A percentile compares a stretch with the other conserved stretches of the same genome.
phyloP scores from a whole-genome alignment of 305 asterid species.

The Fraxinus nigra region DNA sequence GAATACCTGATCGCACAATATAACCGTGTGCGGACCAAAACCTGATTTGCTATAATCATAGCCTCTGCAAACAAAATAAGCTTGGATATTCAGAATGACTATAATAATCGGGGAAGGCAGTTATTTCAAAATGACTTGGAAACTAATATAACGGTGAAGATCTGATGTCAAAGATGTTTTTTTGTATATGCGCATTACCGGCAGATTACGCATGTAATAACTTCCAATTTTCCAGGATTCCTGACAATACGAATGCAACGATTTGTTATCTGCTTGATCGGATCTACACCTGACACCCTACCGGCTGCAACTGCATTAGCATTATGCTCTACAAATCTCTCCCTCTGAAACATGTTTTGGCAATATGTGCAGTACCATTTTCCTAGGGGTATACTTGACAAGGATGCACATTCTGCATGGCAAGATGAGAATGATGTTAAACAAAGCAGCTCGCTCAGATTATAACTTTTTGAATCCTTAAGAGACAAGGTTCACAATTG shows the following conservation, averaged over 20 bases:
- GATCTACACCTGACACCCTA: constrained; percentile 47
- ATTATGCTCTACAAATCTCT: constrained; percentile 41
- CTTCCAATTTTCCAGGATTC: constrained; percentile 49
- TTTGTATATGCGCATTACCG: constrained; percentile 30
- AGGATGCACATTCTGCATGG: constrained; percentile 56
- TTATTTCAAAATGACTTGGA: not conserved
- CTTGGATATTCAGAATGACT: not conserved
- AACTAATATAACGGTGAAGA: not conserved
- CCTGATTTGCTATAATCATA: constrained; percentile 58
- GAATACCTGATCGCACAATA: constrained; percentile 56
- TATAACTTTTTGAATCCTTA: not conserved
- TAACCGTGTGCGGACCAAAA: constrained; percentile 62
- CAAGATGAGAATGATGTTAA: not conserved
- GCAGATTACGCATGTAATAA: constrained; percentile 61
- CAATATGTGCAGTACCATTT: constrained; percentile 68
- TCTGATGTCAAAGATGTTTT: not conserved
- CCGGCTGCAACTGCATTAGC: constrained; percentile 67
- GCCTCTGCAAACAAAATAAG: constrained; percentile 34
- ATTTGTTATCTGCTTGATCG: constrained; percentile 51
- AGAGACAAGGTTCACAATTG: not conserved
- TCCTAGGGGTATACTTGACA: constrained; percentile 41
- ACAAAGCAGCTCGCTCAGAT: not conserved
- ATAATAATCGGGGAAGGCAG: not conserved
- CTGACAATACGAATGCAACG: constrained; percentile 52
- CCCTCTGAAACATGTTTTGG: constrained; percentile 51